A percentile compares a stretch with the other conserved stretches of the same genome.
These are phyloP conservation scores for Croton laevigatus DNA, from an alignment of 441 rosid genomes.

Conservation along the genomic window DNA sequence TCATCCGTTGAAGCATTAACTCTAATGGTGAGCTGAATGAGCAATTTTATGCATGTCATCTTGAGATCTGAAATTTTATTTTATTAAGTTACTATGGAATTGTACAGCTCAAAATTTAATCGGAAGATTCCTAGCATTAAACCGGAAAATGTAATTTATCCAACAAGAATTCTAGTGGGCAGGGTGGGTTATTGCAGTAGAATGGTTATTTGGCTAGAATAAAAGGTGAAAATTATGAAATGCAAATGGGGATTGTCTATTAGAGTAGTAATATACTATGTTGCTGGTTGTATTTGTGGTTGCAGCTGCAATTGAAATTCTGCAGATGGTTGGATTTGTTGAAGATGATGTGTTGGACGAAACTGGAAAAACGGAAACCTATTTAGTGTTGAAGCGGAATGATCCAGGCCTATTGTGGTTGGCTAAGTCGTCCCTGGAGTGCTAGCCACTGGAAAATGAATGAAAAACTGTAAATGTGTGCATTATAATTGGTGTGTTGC, in stretches of 20 bases:
- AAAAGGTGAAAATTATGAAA: background rate
- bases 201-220: background rate
- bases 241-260: background rate
- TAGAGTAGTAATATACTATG: background rate
- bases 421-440: slow-evolving; percentile 74
- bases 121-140: background rate
- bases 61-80: background rate
- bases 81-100: background rate
- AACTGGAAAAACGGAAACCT: slow-evolving; percentile 53
- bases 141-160: background rate
- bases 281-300: slow-evolving; percentile 8
- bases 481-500: too few species aligned
- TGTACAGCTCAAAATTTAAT: background rate
- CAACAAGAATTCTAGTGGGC: background rate
- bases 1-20: background rate
- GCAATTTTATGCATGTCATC: background rate
- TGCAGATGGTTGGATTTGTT: slow-evolving; percentile 63
- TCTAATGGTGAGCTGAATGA: background rate
- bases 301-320: slow-evolving; percentile 85
- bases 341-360: slow-evolving; percentile 56
- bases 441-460: slow-evolving; percentile 23
- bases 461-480: too few species aligned
- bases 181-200: background rate
- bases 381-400: slow-evolving; percentile 74
- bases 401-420: slow-evolving; percentile 96